Evolutionary conservation across 2,329 filamentous ascomycete species (phyloP), one percentile per base, ranked within the genome.

Genomic region (Trichoderma cornu-damae): DNA sequence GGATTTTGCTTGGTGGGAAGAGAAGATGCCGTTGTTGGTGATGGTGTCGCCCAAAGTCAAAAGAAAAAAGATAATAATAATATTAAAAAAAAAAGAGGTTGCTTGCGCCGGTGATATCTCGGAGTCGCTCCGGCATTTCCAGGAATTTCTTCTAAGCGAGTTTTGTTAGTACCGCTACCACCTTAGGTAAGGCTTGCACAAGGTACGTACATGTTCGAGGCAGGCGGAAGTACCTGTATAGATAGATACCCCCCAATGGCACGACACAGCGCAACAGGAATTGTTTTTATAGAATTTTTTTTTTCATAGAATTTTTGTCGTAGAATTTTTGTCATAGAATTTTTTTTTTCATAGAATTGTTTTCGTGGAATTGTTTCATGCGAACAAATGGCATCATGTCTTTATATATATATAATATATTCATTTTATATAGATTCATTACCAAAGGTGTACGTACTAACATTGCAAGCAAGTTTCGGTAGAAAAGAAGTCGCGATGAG

Each of bases 71-170:
- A n/a, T n/a, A n/a, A n/a, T n/a, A n/a, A n/a, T n/a, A n/a, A n/a
- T n/a, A n/a, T n/a, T n/a, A n/a, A n/a, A n/a, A n/a, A n/a, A n/a
- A 3, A 8, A 20, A 14, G 20, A 47, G 52, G 40, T 63, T n/a
- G n/a, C n/a, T 66, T 66, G 61, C 49, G 53, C 51, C 63, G 64
- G 64, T 40, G 62, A 65, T 68, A 61, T 58, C 49, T 58, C 66
- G 66, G 65, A 16, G 28, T 26, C 32, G 12, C 2, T 8, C 2
- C 28, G n/a, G n/a, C n/a, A n/a, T n/a, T n/a, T n/a, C n/a, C n/a
- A n/a, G n/a, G n/a, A n/a, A n/a, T n/a, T n/a, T n/a, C n/a, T n/a
- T n/a, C n/a, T n/a, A n/a, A n/a, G n/a, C n/a, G n/a, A n/a, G n/a
- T n/a, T n/a, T n/a, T n/a, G n/a, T n/a, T n/a, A n/a, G n/a, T n/a